Conservation (phyloP, 2,329 filamentous ascomycete genomes). For the Volutella citrinella region DNA sequence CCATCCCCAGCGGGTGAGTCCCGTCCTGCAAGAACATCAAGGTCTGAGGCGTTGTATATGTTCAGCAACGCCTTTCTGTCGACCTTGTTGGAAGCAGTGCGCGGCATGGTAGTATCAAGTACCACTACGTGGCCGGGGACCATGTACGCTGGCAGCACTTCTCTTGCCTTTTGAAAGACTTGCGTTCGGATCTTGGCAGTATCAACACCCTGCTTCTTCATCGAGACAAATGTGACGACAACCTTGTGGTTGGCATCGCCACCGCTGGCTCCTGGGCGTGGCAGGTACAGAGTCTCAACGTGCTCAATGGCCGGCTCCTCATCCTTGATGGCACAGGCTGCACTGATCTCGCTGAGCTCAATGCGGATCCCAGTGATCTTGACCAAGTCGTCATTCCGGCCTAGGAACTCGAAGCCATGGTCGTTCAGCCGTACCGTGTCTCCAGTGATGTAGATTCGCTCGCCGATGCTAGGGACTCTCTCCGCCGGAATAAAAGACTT, state of each 20-base stretch:
- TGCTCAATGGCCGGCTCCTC: constrained; percentile 32
- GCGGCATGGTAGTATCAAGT: constrained; percentile 26
- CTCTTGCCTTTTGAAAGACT: constrained; percentile 6
- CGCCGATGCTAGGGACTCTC: constrained; percentile 10
- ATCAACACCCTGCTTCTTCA: constrained; percentile 6
- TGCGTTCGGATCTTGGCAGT: constrained; percentile 1
- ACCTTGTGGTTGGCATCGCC: constrained; percentile 26
- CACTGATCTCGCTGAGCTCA: constrained; percentile 28
- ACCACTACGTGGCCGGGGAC: constrained; percentile 31
- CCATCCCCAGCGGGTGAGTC: not conserved
- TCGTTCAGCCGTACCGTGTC: constrained; percentile 28
- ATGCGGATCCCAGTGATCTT: constrained; percentile 23
- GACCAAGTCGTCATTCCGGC: constrained; percentile 20
- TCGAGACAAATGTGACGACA: constrained; percentile 27
- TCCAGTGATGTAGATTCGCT: constrained; percentile 31
- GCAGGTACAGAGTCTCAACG: constrained; percentile 32
- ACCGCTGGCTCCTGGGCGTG: constrained; percentile 24
- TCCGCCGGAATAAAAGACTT: constrained; percentile 17
- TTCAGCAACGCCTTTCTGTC: constrained; percentile 28
- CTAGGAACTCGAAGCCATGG: constrained; percentile 19
- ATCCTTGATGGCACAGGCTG: constrained; percentile 29
- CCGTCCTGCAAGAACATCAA: constrained; percentile 3
- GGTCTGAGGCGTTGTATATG: constrained; percentile 17
- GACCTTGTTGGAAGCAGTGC: constrained; percentile 33
- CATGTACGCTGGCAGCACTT: constrained; percentile 26